A percentile compares a stretch with the other conserved stretches of the same genome.
Evolutionary conservation across 108 stramenopile genomes (phyloP).

Genomic region (Pseudonitzschia delicatissima): DNA sequence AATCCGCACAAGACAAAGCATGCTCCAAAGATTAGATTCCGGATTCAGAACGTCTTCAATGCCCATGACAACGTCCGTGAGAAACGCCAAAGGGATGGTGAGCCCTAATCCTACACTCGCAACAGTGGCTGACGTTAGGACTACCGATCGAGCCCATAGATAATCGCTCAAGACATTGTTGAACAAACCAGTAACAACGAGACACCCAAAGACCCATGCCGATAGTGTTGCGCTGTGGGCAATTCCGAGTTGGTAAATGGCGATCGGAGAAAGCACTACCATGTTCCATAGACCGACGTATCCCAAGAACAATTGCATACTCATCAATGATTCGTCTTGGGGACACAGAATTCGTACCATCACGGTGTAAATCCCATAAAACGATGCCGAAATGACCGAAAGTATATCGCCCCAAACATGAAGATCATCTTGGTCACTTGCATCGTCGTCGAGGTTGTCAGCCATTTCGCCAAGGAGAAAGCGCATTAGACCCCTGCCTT

Average conservation of each 20-base stretch:
- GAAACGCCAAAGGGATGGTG: constrained; percentile 94
- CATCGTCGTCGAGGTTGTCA: constrained; percentile 7
- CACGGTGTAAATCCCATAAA: constrained; percentile 82
- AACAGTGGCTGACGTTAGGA: constrained; percentile 94
- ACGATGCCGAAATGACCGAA: constrained; percentile 73
- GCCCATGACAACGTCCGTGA: constrained; percentile 65
- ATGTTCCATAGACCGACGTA: constrained; percentile 86
- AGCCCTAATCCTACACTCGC: constrained; percentile 94
- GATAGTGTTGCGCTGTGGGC: constrained; percentile 31
- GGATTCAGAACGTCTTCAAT: constrained; percentile 31
- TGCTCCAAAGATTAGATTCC: constrained; percentile 61
- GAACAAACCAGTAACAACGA: constrained; percentile 73
- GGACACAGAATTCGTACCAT: constrained; percentile 72
- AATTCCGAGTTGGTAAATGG: constrained; percentile 44
- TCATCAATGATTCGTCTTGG: constrained; percentile 67
- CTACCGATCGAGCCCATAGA: constrained; percentile 93
- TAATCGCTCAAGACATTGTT: constrained; percentile 92
- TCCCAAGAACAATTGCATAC: constrained; percentile 91
- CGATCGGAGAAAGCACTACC: constrained; percentile 56
- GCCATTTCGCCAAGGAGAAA: constrained; percentile 1
- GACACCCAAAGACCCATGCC: constrained; percentile 53
- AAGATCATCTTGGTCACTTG: not conserved
- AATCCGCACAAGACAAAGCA: constrained; percentile 69
- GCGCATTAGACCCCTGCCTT: not conserved
- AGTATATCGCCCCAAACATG: constrained; percentile 62